Evolutionary conservation across 352 stramenopile species (phyloP), one percentile per base, ranked within the genome.

Genomic region (Pythium vanterpoolii): DNA sequence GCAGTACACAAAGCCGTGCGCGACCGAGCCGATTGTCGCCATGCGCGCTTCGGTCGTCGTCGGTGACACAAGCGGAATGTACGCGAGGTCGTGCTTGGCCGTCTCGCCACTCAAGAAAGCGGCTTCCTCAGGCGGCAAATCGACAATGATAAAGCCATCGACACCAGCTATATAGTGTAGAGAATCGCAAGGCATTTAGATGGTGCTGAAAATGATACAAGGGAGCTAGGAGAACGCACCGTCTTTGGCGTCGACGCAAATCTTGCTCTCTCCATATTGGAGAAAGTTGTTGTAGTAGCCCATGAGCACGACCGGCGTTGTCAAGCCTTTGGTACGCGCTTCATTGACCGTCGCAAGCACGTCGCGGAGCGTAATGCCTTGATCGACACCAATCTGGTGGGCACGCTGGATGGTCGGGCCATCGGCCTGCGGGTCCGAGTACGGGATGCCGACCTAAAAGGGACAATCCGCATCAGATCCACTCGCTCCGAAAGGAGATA

Each of bases 231-330:
- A 19, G 7, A n/a, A 48, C 52, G 21, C 33, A 74, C 79, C 74
- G 75, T 96, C 94, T 50, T 86, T 72, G 30, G 83, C 73, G 46
- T 92, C 83, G 39, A 68, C 62, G 60, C 83, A 93, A 42, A 99
- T 86, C 57, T 93, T 91, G 39, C 96, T 85, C 53, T 98, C 83
- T 13, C 96, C 96, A 69, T 98, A 99, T 71, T 98, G 93, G 56
- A 98, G 69, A 61, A 99, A 97, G 53, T 98, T 98, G 80, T 99
- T 99, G 83, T 98, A 98, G 83, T 99, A 95, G 42, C 97, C 96
- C 97, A 99, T 99, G 45, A 99, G 89, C 60, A 99, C 93, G 30
- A 99, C 90, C 18, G 97, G 97, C 30, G 96, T 85, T 11, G 75
- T 95, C 11, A 99, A 80, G 14, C 97, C 97, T 73, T 92, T 85